Conservation (phyloP, 257 asterid genomes). For the Prunella vulgaris region DNA sequence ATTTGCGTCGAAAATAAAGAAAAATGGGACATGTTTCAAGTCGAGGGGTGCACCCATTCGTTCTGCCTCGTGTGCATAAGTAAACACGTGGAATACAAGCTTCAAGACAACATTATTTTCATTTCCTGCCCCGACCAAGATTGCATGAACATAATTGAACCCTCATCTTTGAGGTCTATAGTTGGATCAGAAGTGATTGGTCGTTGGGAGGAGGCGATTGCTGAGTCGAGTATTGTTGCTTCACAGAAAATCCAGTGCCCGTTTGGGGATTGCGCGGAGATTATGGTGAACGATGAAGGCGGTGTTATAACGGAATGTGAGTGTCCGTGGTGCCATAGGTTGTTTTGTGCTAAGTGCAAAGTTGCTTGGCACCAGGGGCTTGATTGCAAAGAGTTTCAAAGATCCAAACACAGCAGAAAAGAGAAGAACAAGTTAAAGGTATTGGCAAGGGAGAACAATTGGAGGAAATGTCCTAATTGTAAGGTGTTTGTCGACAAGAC, state of each 20-base stretch:
- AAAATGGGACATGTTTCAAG: constrained; percentile 26
- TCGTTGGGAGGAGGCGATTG: constrained; percentile 43
- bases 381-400: constrained; percentile 33
- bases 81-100: constrained; percentile 34
- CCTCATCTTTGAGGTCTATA: constrained; percentile 10
- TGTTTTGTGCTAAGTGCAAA: constrained; percentile 46
- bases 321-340: constrained; percentile 44
- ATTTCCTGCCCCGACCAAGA: constrained; percentile 44
- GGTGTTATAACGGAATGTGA: constrained; percentile 23
- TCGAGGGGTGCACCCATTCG: constrained; percentile 31
- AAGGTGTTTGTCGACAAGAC: constrained; percentile 40
- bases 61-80: constrained; percentile 32
- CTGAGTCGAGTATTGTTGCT: constrained; percentile 28
- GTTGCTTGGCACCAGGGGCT: constrained; percentile 51
- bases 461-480: constrained; percentile 51
- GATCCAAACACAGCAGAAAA: background rate
- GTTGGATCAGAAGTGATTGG: constrained; percentile 13
- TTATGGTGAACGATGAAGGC: constrained; percentile 33
- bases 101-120: constrained; percentile 15
- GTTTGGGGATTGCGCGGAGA: constrained; percentile 31
- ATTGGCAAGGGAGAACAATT: constrained; percentile 38
- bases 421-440: constrained; percentile 28
- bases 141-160: constrained; percentile 30
- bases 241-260: constrained; percentile 50
- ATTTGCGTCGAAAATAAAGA: constrained; percentile 28